Evolutionary conservation across 2,329 filamentous ascomycete species (phyloP).

Genomic region (Aspergillus sp.): DNA sequence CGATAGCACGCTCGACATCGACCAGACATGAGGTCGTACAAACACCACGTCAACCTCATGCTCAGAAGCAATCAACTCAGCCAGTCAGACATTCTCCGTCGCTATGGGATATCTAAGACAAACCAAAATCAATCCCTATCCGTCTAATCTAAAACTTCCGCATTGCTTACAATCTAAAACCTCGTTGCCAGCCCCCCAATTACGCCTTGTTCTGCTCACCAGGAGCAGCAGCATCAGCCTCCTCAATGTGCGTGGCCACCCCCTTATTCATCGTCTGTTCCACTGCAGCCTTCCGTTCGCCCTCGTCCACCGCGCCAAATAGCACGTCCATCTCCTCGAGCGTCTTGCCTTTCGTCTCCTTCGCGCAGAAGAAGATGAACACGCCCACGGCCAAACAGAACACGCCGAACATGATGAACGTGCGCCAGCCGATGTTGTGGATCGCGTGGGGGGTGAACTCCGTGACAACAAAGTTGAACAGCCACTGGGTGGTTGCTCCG

Average conservation of each 20-base stretch:
- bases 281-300: conserved; percentile 23
- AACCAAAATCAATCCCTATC: not conserved
- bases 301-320: conserved; percentile 27
- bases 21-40: no score
- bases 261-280: conserved; percentile 27
- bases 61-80: no score
- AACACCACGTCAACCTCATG: no score
- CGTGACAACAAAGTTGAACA: conserved; percentile 44
- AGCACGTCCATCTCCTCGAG: conserved; percentile 42
- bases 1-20: no score
- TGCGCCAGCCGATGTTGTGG: conserved; percentile 38
- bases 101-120: no score
- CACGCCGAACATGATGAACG: conserved; percentile 43
- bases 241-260: conserved; percentile 21
- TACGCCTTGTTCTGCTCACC: conserved; percentile 9
- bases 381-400: conserved; percentile 38
- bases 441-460: conserved; percentile 42
- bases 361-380: conserved; percentile 37
- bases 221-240: conserved; percentile 9
- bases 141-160: not conserved
- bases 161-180: not conserved
- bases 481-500: conserved; percentile 39
- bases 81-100: no score
- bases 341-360: conserved; percentile 39
- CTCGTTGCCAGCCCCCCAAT: not conserved